Base-by-base conservation (phyloP, 176 grass and related monocot genomes). In the Luzula sylvatica region DNA sequence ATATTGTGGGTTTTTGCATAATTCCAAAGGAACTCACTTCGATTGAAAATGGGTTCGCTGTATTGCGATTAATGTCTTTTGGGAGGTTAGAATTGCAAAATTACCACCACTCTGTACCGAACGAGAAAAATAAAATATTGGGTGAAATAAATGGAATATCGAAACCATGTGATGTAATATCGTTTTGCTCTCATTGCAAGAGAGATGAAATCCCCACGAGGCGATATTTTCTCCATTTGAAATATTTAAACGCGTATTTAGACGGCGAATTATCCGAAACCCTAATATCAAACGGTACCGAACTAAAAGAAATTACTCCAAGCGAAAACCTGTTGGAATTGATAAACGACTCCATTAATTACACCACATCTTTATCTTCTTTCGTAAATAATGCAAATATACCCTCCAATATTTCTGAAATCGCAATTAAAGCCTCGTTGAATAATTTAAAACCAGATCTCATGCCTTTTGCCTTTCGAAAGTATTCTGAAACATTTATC, bases 11-110 rank as follows among this genome's bases (percentile, higher is more conserved):
- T 5, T 82, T 89, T 65, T 79, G 46, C 46, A 50, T 86, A 30
- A 69, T 90, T 70, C 81, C 85, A 26, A 52, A 24, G 1, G 15
- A 84, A 20, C 18, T 74, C 15, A 61, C 78, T 25, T 23, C 57
- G 19, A 50, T 13, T 3, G 45, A 77, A 60, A 3, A 26, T 56
- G 78, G 74, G 8, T 89, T 96, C 88, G 62, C 54, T 66, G 57
- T 96, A 59, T 76, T 96, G 26, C 75, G 74, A 13, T 45, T 96
- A 46, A 82, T 53, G 52, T 68, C 68, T 40, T 53, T 23, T 15
- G 81, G 90, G 45, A 96, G 58, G 46, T 71, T 96, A 72, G 81
- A 89, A 57, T 72, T 96, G 71, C 84, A 82, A 74, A 72, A 28
- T 42, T 96, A 89, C 35, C 8, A 17, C 38, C 53, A 48, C 30